Conservation (phyloP, 2,329 filamentous ascomycete species). For the Cytospora piceae region DNA sequence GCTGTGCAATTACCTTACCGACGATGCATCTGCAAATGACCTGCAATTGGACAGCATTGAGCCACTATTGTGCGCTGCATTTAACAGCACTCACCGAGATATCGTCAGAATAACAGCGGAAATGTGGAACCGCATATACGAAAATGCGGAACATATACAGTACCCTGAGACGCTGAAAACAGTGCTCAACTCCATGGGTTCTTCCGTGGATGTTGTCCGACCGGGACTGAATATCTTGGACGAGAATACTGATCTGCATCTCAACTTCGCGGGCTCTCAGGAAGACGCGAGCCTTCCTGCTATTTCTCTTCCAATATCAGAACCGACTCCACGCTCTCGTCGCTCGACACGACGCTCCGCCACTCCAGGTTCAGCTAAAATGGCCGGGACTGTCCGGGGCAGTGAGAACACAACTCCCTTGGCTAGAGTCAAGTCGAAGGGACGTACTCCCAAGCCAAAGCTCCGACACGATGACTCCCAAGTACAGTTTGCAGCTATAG, state of each 20-base stretch:
- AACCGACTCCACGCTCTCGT: slow-evolving; percentile 33
- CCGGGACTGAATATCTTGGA: slow-evolving; percentile 48
- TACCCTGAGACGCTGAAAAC: slow-evolving; percentile 69
- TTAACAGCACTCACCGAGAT: slow-evolving; percentile 59
- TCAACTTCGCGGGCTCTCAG: slow-evolving; percentile 53
- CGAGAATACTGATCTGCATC: slow-evolving; percentile 45
- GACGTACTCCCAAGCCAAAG: slow-evolving; percentile 50
- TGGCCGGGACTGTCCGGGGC: slow-evolving; percentile 38
- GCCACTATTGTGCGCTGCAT: slow-evolving; percentile 57
- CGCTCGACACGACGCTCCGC: slow-evolving; percentile 34
- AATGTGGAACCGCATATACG: slow-evolving; percentile 74
- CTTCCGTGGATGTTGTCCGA: slow-evolving; percentile 52
- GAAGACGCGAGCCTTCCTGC: slow-evolving; percentile 46
- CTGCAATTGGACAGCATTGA: slow-evolving; percentile 59
- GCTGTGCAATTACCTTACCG: slow-evolving; percentile 47
- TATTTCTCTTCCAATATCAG: slow-evolving; percentile 36
- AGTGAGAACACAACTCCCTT: slow-evolving; percentile 35
- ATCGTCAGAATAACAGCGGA: slow-evolving; percentile 56
- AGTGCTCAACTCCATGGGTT: slow-evolving; percentile 63
- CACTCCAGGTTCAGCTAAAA: slow-evolving; percentile 42
- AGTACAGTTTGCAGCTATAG: slow-evolving; percentile 73
- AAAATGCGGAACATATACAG: slow-evolving; percentile 58
- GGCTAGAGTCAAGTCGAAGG: slow-evolving; percentile 37
- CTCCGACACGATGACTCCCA: slow-evolving; percentile 82
- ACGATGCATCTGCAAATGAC: slow-evolving; percentile 42